phyloP scores from a whole-genome alignment of 1,284 basidiomycete genomes.

The Coniferiporia weirii region DNA sequence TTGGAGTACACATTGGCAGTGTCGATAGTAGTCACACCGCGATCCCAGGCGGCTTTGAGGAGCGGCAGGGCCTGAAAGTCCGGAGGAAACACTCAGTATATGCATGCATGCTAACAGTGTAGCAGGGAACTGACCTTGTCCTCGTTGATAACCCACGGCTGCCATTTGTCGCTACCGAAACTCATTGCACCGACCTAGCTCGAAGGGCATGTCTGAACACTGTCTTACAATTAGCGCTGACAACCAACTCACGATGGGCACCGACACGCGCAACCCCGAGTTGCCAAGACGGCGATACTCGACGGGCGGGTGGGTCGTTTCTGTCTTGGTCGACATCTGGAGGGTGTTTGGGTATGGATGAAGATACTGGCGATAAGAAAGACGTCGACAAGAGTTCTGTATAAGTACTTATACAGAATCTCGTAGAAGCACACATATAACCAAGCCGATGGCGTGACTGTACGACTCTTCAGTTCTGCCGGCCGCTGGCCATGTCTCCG shows the following conservation, averaged over 20 bases:
- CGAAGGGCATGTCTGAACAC: neutral
- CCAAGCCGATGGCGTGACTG: too few species aligned
- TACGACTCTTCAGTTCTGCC: too few species aligned
- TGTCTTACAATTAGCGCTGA: neutral
- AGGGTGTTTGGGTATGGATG: neutral
- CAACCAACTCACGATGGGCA: conserved; percentile 35
- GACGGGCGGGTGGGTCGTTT: neutral
- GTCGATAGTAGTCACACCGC: conserved; percentile 42
- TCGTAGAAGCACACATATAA: too few species aligned
- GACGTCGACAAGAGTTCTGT: too few species aligned
- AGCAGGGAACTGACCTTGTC: conserved; percentile 26
- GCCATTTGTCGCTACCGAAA: conserved; percentile 37
- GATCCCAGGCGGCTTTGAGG: conserved; percentile 44
- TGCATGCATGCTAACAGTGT: neutral
- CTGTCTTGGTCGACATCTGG: neutral
- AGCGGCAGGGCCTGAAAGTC: conserved; percentile 27
- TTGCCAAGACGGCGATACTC: conserved; percentile 42
- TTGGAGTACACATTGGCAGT: conserved; percentile 54
- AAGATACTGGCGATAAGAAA: neutral
- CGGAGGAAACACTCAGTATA: too few species aligned
- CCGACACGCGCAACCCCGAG: conserved; percentile 46
- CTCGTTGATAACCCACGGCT: conserved; percentile 38
- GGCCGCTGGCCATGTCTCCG: too few species aligned
- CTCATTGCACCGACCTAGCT: conserved; percentile 41
- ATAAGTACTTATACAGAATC: too few species aligned